Evolutionary conservation across 164 flowering plant genomes (phyloP), one percentile per base, ranked within the genome.

Genomic region (Umbilicus rupestris): DNA sequence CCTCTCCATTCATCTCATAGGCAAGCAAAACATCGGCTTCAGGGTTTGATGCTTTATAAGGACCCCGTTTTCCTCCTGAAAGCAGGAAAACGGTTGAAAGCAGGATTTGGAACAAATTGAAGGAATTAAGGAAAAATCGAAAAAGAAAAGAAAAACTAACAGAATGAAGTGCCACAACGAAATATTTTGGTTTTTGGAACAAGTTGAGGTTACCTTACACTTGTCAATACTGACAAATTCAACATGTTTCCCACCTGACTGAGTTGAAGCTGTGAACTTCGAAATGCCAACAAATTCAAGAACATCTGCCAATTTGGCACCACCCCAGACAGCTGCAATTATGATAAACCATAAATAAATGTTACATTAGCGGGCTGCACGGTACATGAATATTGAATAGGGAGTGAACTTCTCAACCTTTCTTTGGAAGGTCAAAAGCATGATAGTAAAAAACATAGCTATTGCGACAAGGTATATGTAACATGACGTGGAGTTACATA

Each of bases 61-160:
- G 98, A 45, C 98, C 98, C 98, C 98, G 69, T 88, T 91, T 79
- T 94, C 99, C 78, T 94, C 99, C 98, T 93, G 71, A n/a, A 73
- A 57, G 64, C 45, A 39, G 1, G 19, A 60, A 2, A 55, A 66
- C 44, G 47, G 47, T 12, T 47, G 39, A 60, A 60, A 14, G 19
- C 1, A 60, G 64, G 22, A 24, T 9, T 14, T 60, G 17, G 9
- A n/a, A 28, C 16, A 30, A 15, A 5, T 22, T 28, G 33, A 58
- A 22, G 26, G 14, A 29, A 55, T 10, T 20, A 15, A 73, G 9
- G 42, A 71, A 64, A 68, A 6, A 57, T 29, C n/a, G 24, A 44
- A 30, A 57, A 55, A 24, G 4, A 20, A 60, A 68, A 50, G 66
- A 62, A 19, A 63, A 2, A 70, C 20, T 22, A 14, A 29, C 20